Evolutionary conservation across 208 protist species (phyloP).

Genomic region (Paratrypanosoma confusum): DNA sequence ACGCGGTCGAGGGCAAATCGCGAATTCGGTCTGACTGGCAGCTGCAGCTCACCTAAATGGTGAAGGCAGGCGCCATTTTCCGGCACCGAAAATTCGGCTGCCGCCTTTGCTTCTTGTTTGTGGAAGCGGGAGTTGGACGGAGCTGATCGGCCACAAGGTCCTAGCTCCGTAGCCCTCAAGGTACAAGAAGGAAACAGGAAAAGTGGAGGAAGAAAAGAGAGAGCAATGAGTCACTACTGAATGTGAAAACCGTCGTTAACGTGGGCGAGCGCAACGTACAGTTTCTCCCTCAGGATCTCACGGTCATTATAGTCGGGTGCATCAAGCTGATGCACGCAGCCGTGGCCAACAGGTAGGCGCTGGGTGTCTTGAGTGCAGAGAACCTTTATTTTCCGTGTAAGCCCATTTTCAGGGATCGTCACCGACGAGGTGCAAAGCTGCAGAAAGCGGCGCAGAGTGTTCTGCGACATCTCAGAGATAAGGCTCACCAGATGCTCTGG

Average conservation of each 20-base stretch:
- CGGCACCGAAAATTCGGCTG: no score
- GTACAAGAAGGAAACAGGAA: neutral
- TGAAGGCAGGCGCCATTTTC: no score
- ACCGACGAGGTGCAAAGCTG: constrained; percentile 50
- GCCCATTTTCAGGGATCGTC: constrained; percentile 16
- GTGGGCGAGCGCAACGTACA: constrained; percentile 39
- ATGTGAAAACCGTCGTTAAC: constrained; percentile 64
- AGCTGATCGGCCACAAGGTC: no score
- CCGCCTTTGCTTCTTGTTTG: no score
- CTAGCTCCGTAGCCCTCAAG: no score
- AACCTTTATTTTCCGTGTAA: constrained; percentile 53
- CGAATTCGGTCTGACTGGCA: no score
- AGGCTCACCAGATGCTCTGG: constrained; percentile 37
- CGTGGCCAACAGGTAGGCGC: constrained; percentile 51
- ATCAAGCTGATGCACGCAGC: constrained; percentile 54
- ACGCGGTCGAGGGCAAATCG: no score
- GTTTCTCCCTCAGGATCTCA: constrained; percentile 28
- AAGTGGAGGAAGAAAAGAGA: constrained; percentile 4
- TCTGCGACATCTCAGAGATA: constrained; percentile 40
- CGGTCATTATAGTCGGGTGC: constrained; percentile 53
- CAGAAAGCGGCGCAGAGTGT: constrained; percentile 56
- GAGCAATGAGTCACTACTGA: constrained; percentile 13
- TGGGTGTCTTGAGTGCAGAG: constrained; percentile 18
- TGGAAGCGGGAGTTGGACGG: no score
- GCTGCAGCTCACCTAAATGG: no score